These are phyloP conservation scores for Trebouxia sp. DNA, from an alignment of 139 green algal species.

Conservation along the genomic window DNA sequence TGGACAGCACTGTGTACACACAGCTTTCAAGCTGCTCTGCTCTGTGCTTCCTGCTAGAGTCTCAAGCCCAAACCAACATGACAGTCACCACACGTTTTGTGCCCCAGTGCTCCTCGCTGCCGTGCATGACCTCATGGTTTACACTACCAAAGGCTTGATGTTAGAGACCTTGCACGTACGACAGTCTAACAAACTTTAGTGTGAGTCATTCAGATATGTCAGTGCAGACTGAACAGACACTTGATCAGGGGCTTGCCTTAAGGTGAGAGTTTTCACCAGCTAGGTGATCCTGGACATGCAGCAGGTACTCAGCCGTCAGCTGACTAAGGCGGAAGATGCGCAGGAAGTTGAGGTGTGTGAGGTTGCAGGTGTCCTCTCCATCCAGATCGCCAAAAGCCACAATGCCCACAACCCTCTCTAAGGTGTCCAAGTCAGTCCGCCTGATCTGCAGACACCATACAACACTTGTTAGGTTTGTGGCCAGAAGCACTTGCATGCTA, in stretches of 20 bases:
- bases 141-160: too few relatives aligned
- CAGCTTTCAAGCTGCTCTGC: too few relatives aligned
- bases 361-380: slow-evolving; percentile 64
- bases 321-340: slow-evolving; percentile 71
- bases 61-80: too few relatives aligned
- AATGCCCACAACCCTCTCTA: slow-evolving; percentile 61
- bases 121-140: too few relatives aligned
- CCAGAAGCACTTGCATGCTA: too few relatives aligned
- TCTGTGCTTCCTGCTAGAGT: too few relatives aligned
- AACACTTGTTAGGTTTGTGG: background rate
- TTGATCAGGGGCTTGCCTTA: slow-evolving; percentile 26
- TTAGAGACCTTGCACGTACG: too few relatives aligned
- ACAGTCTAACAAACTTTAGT: too few relatives aligned
- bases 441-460: slow-evolving; percentile 43
- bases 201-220: background rate
- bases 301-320: slow-evolving; percentile 80
- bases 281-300: slow-evolving; percentile 80
- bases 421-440: slow-evolving; percentile 65
- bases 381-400: slow-evolving; percentile 71
- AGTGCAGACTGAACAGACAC: too few relatives aligned
- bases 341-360: slow-evolving; percentile 62
- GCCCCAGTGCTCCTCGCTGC: too few relatives aligned
- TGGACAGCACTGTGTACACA: too few relatives aligned
- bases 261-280: slow-evolving; percentile 24
- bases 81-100: too few relatives aligned